Evolutionary conservation across 2,329 filamentous ascomycete species (phyloP), one percentile per base, ranked within the genome.

Genomic region (Aureobasidium sp.): DNA sequence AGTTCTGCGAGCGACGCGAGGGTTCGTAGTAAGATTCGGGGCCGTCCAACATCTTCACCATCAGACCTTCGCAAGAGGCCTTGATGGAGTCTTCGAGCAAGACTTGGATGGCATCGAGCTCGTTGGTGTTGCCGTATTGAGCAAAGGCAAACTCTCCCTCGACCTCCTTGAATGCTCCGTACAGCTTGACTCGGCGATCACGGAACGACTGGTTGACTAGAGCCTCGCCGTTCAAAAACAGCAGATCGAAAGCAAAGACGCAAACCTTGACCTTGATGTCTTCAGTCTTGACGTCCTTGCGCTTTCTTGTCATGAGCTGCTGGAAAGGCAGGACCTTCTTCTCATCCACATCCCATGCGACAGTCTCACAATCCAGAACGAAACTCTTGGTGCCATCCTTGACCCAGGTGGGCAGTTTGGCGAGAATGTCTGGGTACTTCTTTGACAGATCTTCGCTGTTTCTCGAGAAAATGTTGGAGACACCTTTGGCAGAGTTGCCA

Each of bases 11-110:
- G 65, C 94, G 87, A 73, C 95, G 96, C 69, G 90, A 95, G 21
- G 94, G 94, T 75, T 97, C 93, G 71, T 99, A 99, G 67, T 89
- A 90, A 67, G 90, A 95, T 74, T 96, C 93, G 7, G 83, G 79
- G 0, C 93, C 94, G 71, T 97, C 93, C 62, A 99, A 77, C 94
- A 99, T 99, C 79, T 99, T 99, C 15, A 99, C 94, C 94, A 99
- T 99, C 57, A 99, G 79, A 11, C 94, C 94, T 77, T 99, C 94
- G 70, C 94, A 99, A 0, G 90, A 95, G 2, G 92, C 90, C 74
- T 96, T 96, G 65, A 99, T 88, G 68, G 89, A 94, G 62, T 97
- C 93, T 69, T 99, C 94, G 2, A 99, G 81, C 68, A 99, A 88
- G 1, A 80, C 81, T 70, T 97, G 93, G 59, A 99, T 99, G 69